Evolutionary conservation across 352 stramenopile species (phyloP).

Genomic region (Globisporangium canariense): DNA sequence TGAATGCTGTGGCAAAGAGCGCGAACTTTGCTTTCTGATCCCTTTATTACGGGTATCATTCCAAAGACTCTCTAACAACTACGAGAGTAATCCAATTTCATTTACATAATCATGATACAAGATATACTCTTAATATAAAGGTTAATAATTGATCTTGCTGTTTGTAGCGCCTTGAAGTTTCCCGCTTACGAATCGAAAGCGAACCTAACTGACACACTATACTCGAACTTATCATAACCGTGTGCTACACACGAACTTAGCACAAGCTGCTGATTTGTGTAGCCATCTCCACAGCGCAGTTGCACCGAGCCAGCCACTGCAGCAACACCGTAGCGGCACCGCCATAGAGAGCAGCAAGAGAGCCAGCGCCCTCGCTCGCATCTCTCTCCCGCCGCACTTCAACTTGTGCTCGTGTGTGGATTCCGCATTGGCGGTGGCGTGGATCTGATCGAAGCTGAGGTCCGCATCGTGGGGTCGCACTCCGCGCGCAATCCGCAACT

Average conservation of each 20-base stretch:
- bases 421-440: not conserved
- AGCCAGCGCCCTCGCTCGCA: not conserved
- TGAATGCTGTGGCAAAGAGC: not conserved
- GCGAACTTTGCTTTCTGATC: not conserved
- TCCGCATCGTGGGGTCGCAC: not conserved
- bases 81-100: not conserved
- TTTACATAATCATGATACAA: too few species aligned
- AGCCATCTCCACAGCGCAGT: not conserved
- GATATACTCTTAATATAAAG: not conserved
- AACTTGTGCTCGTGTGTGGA: not conserved
- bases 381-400: not conserved
- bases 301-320: too few species aligned
- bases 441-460: not conserved
- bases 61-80: not conserved
- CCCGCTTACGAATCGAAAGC: conserved; percentile 7
- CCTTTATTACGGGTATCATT: not conserved
- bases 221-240: not conserved
- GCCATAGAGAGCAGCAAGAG: not conserved
- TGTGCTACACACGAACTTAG: not conserved
- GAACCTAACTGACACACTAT: not conserved
- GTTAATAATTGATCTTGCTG: not conserved
- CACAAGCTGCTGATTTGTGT: not conserved
- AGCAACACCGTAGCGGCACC: not conserved
- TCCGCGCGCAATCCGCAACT: not conserved
- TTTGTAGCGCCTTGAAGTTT: conserved; percentile 1